Evolutionary conservation across 108 stramenopile species (phyloP), one percentile per base, ranked within the genome.

Genomic region (Pseudonitzschia pungens): DNA sequence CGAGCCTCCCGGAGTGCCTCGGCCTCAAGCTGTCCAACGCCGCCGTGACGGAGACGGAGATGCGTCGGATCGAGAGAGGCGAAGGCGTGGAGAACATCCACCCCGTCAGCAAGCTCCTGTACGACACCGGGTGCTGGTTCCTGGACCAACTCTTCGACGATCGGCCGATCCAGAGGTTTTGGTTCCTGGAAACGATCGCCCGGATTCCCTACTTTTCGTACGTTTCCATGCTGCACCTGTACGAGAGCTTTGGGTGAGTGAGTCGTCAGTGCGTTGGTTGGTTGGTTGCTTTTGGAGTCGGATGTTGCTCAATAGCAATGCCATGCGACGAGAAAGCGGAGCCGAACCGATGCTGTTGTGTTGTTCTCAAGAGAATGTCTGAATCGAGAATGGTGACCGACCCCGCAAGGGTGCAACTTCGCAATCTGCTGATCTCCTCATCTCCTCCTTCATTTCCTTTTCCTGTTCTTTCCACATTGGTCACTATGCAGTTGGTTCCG

Each of bases 191-290:
- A 76, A 98, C 96, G 0, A 87, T 98, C 24, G 98, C 98, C 11
- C 82, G 98, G 9, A 84, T 97, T 6, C 98, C 98, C 2, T 98
- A 98, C 89, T 98, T 98, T 81, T 82, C 93, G 54, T 97, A 97
- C 77, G 68, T 89, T 57, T 77, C 78, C 15, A 85, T 94, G n/a
- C 80, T 98, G 33, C 97, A 98, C 75, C 75, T 97, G 5, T 93
- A 90, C 59, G 97, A 98, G 80, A 94, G 95, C 4, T 57, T 97
- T 45, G 97, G 97, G 0, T 73, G 71, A 68, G 31, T 71, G 71
- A 1, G 40, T 29, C 28, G 22, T 5, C 4, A 52, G 28, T 40
- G 15, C n/a, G n/a, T n/a, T n/a, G n/a, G n/a, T n/a, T n/a, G n/a
- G n/a, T n/a, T n/a, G n/a, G n/a, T n/a, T n/a, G n/a, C n/a, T n/a